Conservation (phyloP, 768 basidiomycete genomes). For the Calvatia gigantea region DNA sequence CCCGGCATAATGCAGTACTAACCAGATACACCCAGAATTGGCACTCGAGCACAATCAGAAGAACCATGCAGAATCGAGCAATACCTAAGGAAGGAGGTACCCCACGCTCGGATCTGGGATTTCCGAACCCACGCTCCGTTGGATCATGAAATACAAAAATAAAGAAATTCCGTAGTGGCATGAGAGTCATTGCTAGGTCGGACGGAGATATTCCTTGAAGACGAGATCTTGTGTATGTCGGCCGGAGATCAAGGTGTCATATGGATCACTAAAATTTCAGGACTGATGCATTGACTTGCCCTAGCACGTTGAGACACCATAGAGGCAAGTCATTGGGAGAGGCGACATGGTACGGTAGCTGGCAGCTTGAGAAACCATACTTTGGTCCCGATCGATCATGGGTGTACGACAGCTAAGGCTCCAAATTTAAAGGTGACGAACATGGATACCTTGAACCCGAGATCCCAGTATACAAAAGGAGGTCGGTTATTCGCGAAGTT, state of each 20-base stretch:
- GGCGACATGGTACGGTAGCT: not conserved
- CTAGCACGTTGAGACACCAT: not conserved
- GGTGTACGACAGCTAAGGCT: not conserved
- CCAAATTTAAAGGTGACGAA: not conserved
- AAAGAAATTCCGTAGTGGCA: conserved; percentile 5
- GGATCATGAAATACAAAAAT: conserved; percentile 1
- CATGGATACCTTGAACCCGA: not conserved
- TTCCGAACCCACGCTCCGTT: not conserved
- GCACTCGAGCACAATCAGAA: conserved; percentile 8
- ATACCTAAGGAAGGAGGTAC: not conserved
- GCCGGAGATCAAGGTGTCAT: not conserved
- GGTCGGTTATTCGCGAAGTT: conserved; percentile 3
- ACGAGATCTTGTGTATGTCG: not conserved
- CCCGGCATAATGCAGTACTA: not conserved
- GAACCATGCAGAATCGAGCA: not conserved
- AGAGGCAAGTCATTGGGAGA: not conserved
- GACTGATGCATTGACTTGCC: not conserved
- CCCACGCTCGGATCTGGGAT: conserved; percentile 2
- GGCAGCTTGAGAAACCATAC: not conserved
- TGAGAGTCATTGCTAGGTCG: conserved; percentile 4
- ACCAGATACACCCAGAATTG: conserved; percentile 1
- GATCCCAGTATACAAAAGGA: conserved; percentile 2
- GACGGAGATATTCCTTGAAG: conserved; percentile 8
- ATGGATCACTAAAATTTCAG: not conserved
- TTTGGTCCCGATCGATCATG: not conserved